Base-by-base conservation (phyloP, 768 basidiomycete species). In the Tulasnella calospora region DNA sequence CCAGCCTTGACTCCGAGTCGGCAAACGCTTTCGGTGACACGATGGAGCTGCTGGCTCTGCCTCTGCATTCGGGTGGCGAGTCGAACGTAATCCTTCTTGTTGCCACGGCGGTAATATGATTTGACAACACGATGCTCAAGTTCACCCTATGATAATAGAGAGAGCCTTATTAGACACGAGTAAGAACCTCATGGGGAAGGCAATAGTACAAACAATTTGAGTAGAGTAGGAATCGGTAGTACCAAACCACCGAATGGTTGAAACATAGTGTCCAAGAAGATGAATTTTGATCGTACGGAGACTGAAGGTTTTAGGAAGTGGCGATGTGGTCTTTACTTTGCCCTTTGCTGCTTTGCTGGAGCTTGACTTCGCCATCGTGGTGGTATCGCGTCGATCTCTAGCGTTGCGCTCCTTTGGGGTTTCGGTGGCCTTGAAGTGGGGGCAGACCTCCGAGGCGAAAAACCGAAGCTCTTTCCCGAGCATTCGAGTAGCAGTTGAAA, bases 341-440 rank as follows among this genome's bases (percentile, higher is more conserved):
- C 36, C 71, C 17, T 44, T 71, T 19, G 3, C 35, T 71, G 10
- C 33, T n/a, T 8, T n/a, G 7, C 71, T 36, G 35, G 35, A 30
- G 13, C 23, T 51, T 9, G 19, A 13, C 47, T 57, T 33, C 13
- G 51, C 35, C 36, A 9, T 15, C 15, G 3, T 51, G 27, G 36
- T 21, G 36, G 6, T 40, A 19, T 74, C 40, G 3, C 27, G n/a
- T 36, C 73, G 35, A 23, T 23, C 71, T 10, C 67, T 12, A 15
- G 72, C 78, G 30, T 19, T 21, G 17, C 44, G 33, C 35, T 79
- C 78, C 19, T 61, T 47, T 15, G 61, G 79, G n/a, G 78, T 74
- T 30, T 80, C 79, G 23, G 47, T n/a, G 21, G 79, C 79, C 2
- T 79, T 15, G 41, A 80, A 80, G 19, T 33, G n/a, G 4, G 8